These are phyloP conservation scores for Pisolithus marmoratus DNA, from an alignment of 768 basidiomycete genomes.

Conservation along the genomic window DNA sequence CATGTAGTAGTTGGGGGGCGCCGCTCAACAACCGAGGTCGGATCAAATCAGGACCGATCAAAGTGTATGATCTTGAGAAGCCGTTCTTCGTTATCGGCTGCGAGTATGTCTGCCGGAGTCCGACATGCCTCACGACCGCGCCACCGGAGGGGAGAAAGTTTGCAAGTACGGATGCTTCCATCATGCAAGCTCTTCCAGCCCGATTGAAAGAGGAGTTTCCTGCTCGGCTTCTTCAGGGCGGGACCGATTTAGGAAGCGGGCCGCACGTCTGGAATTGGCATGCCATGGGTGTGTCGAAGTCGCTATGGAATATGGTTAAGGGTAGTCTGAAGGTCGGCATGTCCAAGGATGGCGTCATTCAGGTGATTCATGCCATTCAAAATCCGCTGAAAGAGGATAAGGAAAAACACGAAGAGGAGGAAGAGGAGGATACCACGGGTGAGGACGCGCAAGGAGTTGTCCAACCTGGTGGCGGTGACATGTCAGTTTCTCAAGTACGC, in stretches of 20 bases:
- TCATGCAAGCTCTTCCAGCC: slow-evolving; percentile 62
- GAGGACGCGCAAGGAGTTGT: slow-evolving; percentile 24
- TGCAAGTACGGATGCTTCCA: slow-evolving; percentile 66
- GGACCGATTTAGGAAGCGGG: slow-evolving; percentile 52
- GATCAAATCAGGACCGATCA: slow-evolving; percentile 69
- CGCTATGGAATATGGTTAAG: slow-evolving; percentile 70
- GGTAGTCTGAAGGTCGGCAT: slow-evolving; percentile 54
- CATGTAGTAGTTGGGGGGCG: slow-evolving; percentile 59
- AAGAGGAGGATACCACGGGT: slow-evolving; percentile 27
- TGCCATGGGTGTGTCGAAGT: slow-evolving; percentile 62
- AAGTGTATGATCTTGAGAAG: slow-evolving; percentile 72
- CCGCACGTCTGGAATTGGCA: slow-evolving; percentile 73
- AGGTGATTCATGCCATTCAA: slow-evolving; percentile 55
- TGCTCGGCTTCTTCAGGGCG: slow-evolving; percentile 51
- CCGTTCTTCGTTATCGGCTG: slow-evolving; percentile 86
- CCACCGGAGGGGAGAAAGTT: slow-evolving; percentile 56
- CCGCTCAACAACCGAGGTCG: slow-evolving; percentile 64
- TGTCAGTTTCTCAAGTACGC: slow-evolving; percentile 24
- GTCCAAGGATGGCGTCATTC: slow-evolving; percentile 54
- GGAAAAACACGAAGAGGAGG: slow-evolving; percentile 29
- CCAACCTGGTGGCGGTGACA: slow-evolving; percentile 18
- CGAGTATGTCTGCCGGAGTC: slow-evolving; percentile 62
- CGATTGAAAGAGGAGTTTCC: slow-evolving; percentile 73
- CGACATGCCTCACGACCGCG: slow-evolving; percentile 38
- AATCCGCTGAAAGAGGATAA: slow-evolving; percentile 31